Evolutionary conservation across 1,284 basidiomycete species (phyloP).

Genomic region (Tilletia horrida): DNA sequence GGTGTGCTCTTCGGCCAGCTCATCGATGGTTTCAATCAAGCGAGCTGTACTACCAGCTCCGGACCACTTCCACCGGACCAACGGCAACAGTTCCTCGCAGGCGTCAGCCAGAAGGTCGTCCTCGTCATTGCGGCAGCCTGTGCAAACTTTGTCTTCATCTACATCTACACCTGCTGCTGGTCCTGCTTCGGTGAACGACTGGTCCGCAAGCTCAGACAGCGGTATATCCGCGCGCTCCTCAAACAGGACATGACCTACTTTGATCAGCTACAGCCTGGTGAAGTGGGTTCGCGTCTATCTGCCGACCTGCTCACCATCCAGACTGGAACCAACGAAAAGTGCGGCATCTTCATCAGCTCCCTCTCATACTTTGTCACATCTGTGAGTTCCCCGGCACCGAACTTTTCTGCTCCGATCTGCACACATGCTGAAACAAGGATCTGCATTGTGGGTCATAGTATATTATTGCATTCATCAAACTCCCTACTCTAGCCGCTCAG

Average conservation of each 20-base stretch:
- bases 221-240: conserved; percentile 57
- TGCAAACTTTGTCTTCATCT: conserved; percentile 48
- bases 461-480: conserved; percentile 39
- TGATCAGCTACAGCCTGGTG: conserved; percentile 40
- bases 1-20: conserved; percentile 46
- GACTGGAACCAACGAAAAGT: conserved; percentile 46
- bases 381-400: not conserved
- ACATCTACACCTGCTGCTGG: conserved; percentile 48
- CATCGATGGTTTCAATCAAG: conserved; percentile 43
- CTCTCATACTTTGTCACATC: conserved; percentile 38
- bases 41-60: conserved; percentile 25
- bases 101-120: conserved; percentile 39
- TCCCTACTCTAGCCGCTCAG: conserved; percentile 39
- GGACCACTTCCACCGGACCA: conserved; percentile 23
- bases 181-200: conserved; percentile 42
- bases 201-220: conserved; percentile 52
- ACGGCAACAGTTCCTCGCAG: conserved; percentile 28
- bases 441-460: conserved; percentile 25
- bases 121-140: conserved; percentile 35
- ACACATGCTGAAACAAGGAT: too few species aligned
- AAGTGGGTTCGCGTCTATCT: conserved; percentile 37
- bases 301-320: conserved; percentile 43
- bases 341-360: conserved; percentile 42
- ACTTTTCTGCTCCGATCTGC: not conserved
- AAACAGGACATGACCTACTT: conserved; percentile 56